Base-by-base conservation (phyloP, 164 flowering plant species). In the Chloranthus sessilifolius region DNA sequence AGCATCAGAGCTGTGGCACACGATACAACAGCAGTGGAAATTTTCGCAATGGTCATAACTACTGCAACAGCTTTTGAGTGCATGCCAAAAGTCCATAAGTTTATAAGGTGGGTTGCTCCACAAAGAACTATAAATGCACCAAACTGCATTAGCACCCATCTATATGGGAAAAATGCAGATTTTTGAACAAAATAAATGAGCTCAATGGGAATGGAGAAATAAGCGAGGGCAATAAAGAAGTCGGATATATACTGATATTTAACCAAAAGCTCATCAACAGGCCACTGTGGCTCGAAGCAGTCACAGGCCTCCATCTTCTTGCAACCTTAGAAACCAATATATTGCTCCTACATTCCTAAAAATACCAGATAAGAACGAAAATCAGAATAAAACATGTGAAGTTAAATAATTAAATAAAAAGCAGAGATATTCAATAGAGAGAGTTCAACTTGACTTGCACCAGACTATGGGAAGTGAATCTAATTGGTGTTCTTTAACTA, bases 121-220 rank as follows among this genome's bases (percentile, higher is more conserved):
- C 92, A 81, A 12, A 79, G 78, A 58, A 84, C 72, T 56, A 82
- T 85, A 48, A 85, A 85, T 5, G 86, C 86, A 47, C 86, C 86
- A 65, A 85, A 85, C 53, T 79, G 94, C 74, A 81, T 77, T 7
- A 83, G 77, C 43, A 83, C 88, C 91, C 85, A 81, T 81, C 81
- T 73, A 45, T 79, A 79, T 7, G 88, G 88, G 52, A 81, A 79
- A 71, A 79, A 72, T 11, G 85, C 67, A 10, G 85, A 79, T 53
- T 71, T 81, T 33, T 79, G 74, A 2, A 83, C 83, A 56, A 79
- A 79, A 56, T 77, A 83, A 25, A 79, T 71, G 26, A 84, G 77
- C 66, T 77, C 85, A 27, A 84, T 17, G 7, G 92, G 85, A 36
- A 84, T 84, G 39, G 88, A 81, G 73, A 81, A 84, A 55, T 81